These are phyloP conservation scores for Murraya paniculata DNA, from an alignment of 345 rosid species.

Conservation along the genomic window DNA sequence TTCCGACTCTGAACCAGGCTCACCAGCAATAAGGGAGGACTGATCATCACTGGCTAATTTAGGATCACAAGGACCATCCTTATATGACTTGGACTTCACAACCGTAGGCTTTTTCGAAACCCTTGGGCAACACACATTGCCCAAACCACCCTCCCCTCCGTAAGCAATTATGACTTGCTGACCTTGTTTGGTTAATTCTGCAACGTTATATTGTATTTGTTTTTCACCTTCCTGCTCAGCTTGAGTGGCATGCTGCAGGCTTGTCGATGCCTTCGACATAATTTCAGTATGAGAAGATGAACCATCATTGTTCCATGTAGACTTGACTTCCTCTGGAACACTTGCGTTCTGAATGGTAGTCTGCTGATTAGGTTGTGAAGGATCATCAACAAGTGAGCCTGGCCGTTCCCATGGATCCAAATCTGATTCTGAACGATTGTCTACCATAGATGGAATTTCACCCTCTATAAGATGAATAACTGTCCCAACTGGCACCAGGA, in stretches of 20 bases:
- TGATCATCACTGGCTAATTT: slow-evolving; percentile 27
- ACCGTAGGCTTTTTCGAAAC: slow-evolving; percentile 37
- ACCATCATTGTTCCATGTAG: background rate
- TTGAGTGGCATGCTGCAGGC: slow-evolving; percentile 18
- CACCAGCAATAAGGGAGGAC: slow-evolving; percentile 45
- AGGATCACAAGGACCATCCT: slow-evolving; percentile 17
- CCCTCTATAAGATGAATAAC: slow-evolving; percentile 84
- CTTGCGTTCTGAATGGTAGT: slow-evolving; percentile 11
- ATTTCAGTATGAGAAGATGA: slow-evolving; percentile 11
- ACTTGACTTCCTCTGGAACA: slow-evolving; percentile 24
- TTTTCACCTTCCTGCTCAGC: slow-evolving; percentile 32
- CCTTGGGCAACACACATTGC: slow-evolving; percentile 49
- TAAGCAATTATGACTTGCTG: slow-evolving; percentile 64
- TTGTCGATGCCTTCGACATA: slow-evolving; percentile 14
- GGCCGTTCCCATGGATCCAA: slow-evolving; percentile 97
- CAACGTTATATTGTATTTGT: slow-evolving; percentile 53
- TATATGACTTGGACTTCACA: slow-evolving; percentile 13
- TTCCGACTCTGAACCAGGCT: slow-evolving; percentile 61
- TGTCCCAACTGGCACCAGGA: slow-evolving; percentile 85
- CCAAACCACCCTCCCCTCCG: slow-evolving; percentile 91
- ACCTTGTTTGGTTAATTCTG: slow-evolving; percentile 68
- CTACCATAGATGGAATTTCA: slow-evolving; percentile 52
- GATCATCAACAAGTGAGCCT: slow-evolving; percentile 50
- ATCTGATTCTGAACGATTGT: slow-evolving; percentile 34
- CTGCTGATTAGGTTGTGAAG: slow-evolving; percentile 26